Evolutionary conservation across 108 stramenopile genomes (phyloP).

Genomic region (Discostella stelligeroides): DNA sequence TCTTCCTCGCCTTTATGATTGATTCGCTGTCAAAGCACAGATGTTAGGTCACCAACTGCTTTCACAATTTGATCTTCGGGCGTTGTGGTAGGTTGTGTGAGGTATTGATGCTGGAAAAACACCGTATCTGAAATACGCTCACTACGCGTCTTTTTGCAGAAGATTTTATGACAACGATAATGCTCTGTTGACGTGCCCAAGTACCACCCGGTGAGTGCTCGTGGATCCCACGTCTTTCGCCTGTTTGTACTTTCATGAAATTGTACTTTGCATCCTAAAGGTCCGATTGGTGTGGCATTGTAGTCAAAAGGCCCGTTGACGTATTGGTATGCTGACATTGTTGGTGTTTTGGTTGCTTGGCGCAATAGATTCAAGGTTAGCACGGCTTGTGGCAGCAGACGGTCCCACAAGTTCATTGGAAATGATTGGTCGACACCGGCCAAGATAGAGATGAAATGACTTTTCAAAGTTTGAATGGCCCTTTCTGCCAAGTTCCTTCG

Average conservation of each 20-base stretch:
- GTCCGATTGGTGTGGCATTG: conserved; percentile 52
- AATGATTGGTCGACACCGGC: conserved; percentile 26
- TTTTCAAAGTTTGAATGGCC: conserved; percentile 65
- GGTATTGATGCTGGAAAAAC: conserved; percentile 24
- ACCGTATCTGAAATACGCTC: conserved; percentile 33
- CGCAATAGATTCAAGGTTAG: conserved; percentile 44
- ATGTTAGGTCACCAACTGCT: conserved; percentile 4
- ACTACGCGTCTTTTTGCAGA: too few relatives aligned
- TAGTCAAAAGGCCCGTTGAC: too few relatives aligned
- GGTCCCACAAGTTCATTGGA: conserved; percentile 39
- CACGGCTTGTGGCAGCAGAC: too few relatives aligned
- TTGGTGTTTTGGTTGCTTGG: conserved; percentile 20
- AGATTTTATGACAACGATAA: conserved; percentile 21
- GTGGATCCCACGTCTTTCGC: conserved; percentile 21
- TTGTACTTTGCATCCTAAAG: conserved; percentile 50
- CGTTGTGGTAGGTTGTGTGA: conserved; percentile 24
- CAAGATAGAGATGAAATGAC: too few relatives aligned
- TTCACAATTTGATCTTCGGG: too few relatives aligned
- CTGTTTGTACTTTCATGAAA: conserved; percentile 18
- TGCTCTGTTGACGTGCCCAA: conserved; percentile 26
- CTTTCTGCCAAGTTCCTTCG: conserved; percentile 57
- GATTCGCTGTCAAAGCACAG: too few relatives aligned
- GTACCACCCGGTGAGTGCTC: conserved; percentile 16
- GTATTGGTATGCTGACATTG: conserved; percentile 23
- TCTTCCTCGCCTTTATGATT: too few relatives aligned